Conservation (phyloP, 1,284 basidiomycete species). For the Leccinum griseonigrum region DNA sequence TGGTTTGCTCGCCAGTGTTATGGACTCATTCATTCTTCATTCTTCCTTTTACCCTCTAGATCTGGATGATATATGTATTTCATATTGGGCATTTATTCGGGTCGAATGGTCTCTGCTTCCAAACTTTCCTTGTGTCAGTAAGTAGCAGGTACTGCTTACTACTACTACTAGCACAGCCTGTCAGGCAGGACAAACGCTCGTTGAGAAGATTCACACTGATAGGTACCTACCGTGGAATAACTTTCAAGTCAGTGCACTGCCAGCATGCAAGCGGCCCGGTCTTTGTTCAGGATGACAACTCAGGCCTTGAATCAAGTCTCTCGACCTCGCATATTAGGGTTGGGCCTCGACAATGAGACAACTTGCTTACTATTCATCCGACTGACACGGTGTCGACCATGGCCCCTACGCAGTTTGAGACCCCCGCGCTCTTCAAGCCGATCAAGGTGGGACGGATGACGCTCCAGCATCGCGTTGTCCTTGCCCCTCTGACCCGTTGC, state of each 20-base stretch:
- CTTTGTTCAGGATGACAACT: not conserved
- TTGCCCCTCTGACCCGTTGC: constrained; percentile 36
- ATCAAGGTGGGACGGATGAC: constrained; percentile 32
- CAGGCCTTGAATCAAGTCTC: too few species aligned
- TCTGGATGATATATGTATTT: constrained; percentile 5
- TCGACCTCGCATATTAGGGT: too few species aligned
- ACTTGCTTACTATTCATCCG: not conserved
- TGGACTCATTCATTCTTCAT: not conserved
- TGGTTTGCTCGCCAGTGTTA: constrained; percentile 3
- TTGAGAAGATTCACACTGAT: not conserved
- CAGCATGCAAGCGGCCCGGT: not conserved
- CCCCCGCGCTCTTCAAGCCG: constrained; percentile 30
- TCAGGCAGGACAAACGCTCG: not conserved
- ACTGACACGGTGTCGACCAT: not conserved
- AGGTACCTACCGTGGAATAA: not conserved
- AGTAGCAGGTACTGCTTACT: not conserved
- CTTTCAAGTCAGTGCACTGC: not conserved
- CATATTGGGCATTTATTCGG: constrained; percentile 5
- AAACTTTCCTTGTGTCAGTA: not conserved
- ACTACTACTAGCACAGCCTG: not conserved
- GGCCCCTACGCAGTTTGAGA: constrained; percentile 1
- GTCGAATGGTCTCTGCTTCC: not conserved
- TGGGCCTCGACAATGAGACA: not conserved
- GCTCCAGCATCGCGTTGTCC: constrained; percentile 32
- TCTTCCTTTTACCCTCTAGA: not conserved